These are phyloP conservation scores for Cicer bijugum DNA, from an alignment of 306 rosid genomes.

Conservation along the genomic window DNA sequence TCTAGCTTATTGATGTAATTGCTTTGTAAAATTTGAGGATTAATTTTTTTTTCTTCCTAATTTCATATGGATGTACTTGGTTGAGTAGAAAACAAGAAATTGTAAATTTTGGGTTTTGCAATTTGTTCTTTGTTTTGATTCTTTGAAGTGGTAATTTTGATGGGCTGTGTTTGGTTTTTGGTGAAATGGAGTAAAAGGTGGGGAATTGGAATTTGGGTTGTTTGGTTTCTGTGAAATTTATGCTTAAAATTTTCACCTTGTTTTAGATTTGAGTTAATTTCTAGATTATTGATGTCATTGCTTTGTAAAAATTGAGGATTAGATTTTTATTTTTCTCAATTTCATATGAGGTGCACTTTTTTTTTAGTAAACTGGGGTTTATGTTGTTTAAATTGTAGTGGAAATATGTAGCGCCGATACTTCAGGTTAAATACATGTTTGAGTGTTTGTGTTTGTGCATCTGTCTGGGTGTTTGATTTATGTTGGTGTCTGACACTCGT, in stretches of 20 bases:
- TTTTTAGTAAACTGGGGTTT: too few species aligned
- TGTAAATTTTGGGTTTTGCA: not conserved
- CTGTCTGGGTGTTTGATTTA: too few species aligned
- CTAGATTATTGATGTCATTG: conserved; percentile 13
- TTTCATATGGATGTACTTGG: not conserved
- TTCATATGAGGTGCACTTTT: not conserved
- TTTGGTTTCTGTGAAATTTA: not conserved
- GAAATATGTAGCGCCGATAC: too few species aligned
- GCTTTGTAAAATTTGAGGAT: conserved; percentile 24
- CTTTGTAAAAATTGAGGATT: conserved; percentile 17
- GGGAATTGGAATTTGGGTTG: conserved; percentile 28
- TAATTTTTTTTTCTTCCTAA: not conserved
- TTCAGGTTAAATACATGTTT: too few species aligned
- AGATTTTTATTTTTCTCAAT: not conserved
- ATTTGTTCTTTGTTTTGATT: not conserved
- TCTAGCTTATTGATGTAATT: conserved; percentile 15
- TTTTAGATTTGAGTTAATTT: not conserved
- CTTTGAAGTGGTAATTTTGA: not conserved
- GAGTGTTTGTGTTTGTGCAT: too few species aligned
- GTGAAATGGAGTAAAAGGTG: conserved; percentile 30
- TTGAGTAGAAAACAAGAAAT: conserved; percentile 14
- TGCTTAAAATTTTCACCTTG: not conserved
- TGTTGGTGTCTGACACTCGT: too few species aligned
- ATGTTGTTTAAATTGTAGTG: not conserved
- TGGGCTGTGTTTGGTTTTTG: conserved; percentile 45